These are phyloP conservation scores for Phytophthora capsici DNA, from an alignment of 352 stramenopile species.

Conservation along the genomic window DNA sequence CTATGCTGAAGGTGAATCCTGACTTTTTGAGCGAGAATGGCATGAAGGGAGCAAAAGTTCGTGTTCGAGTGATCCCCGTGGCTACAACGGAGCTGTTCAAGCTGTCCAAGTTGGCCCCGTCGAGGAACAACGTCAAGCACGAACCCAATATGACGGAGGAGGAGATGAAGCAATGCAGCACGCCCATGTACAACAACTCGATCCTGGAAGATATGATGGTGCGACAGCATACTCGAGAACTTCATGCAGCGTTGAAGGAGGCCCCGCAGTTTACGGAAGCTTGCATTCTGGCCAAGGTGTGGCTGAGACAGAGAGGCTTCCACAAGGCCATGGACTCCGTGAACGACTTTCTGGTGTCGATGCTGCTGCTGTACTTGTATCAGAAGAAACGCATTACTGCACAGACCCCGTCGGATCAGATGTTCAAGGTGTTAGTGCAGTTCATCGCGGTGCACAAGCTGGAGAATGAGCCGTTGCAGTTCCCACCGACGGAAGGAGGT, in stretches of 20 bases:
- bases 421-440: conserved; percentile 88
- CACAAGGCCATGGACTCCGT: conserved; percentile 78
- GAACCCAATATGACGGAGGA: conserved; percentile 74
- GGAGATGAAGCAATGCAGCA: conserved; percentile 73
- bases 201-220: conserved; percentile 93
- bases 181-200: conserved; percentile 90
- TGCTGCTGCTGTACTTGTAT: conserved; percentile 88
- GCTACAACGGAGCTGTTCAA: conserved; percentile 79
- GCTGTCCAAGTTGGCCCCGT: conserved; percentile 77
- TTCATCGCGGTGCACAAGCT: conserved; percentile 79
- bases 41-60: conserved; percentile 61
- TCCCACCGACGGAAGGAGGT: conserved; percentile 57
- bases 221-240: conserved; percentile 77
- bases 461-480: conserved; percentile 68
- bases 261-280: conserved; percentile 78
- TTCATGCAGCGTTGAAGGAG: conserved; percentile 72
- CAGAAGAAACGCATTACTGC: conserved; percentile 72
- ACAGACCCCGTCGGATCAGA: conserved; percentile 80
- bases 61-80: conserved; percentile 78
- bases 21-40: conserved; percentile 47
- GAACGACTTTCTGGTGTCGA: conserved; percentile 83
- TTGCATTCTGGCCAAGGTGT: conserved; percentile 88
- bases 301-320: conserved; percentile 86
- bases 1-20: conserved; percentile 55
- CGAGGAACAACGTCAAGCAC: conserved; percentile 87